Base-by-base conservation (phyloP, 164 flowering plant species). In the Macadamia integrifolia region DNA sequence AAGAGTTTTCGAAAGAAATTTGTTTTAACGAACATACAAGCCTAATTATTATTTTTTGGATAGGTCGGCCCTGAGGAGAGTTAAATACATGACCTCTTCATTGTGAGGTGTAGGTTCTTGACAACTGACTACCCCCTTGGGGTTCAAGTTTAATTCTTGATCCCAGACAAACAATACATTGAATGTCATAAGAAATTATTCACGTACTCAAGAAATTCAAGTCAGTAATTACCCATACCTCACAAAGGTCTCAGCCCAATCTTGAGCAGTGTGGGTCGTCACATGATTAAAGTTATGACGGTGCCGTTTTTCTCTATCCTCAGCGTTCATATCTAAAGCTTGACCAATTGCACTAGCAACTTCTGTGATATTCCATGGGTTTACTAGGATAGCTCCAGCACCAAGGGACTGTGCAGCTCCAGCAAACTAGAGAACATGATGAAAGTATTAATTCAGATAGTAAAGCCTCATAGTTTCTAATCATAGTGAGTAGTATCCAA, bases 351-450 rank as follows among this genome's bases (percentile, higher is more conserved):
- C 82, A 62, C 73, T 48, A 53, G 97, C 93, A 73, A 94, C 95
- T 76, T 94, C 93, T 17, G 95, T 90, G 62, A 94, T 83, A 73
- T 94, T 94, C 99, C 99, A 92, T 0, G 99, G 99, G 71, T 94
- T 94, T 58, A 94, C 97, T 28, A 94, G 85, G 63, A 92, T 83
- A 53, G 99, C 97, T 60, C 99, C 99, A 58, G 99, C 99, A 74
- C 97, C 99, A 31, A 94, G 86, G 66, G 97, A 92, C 75, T 94
- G 99, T 59, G 99, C 99, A 65, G 99, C 99, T 66, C 99, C 99
- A 40, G 99, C 99, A 82, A 94, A 94, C 99, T 94, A 75, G 40
- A 76, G 53, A 70, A 58, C 15, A 68, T 58, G 68, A 15, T 52
- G 28, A 68, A 73, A 59, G 55, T 17, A 58, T 63, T 13, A 68